Percentiles rank a stretch among this genome's conserved stretches.
Conservation (phyloP, 2,329 filamentous ascomycete species). For the Colletotrichum tofieldiae region DNA sequence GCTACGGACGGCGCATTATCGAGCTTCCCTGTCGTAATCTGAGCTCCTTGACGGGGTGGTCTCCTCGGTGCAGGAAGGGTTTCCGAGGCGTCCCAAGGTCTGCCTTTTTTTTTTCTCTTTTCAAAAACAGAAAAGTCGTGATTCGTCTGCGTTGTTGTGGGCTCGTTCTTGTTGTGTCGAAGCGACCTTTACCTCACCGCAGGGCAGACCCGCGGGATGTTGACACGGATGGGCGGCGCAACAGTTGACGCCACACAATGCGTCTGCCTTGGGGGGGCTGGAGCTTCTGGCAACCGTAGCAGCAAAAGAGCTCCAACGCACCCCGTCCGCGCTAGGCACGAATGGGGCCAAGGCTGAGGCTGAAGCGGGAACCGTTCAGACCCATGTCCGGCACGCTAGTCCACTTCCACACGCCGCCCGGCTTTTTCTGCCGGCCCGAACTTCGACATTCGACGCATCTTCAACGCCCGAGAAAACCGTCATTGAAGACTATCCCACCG, state of each 20-base stretch:
- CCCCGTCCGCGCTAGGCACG: neutral
- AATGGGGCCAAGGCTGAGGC: neutral
- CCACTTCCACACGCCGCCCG: conserved; percentile 2
- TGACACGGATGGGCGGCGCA: conserved; percentile 5
- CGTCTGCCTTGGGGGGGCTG: neutral
- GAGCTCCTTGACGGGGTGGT: neutral
- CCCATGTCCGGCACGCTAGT: neutral
- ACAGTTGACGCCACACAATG: conserved; percentile 6
- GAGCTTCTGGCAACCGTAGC: neutral
- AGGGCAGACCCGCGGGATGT: neutral
- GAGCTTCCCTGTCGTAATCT: conserved; percentile 27
- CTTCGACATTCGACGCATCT: conserved; percentile 9
- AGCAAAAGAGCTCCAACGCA: neutral
- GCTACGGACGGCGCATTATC: conserved; percentile 38
- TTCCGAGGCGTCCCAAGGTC: neutral
- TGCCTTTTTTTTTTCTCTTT: neutral
- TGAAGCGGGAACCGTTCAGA: neutral
- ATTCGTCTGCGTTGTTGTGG: neutral
- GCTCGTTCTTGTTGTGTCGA: neutral
- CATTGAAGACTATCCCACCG: neutral
- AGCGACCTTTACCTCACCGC: neutral
- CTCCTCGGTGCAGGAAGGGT: neutral
- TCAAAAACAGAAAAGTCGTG: neutral
- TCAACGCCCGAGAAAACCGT: neutral
- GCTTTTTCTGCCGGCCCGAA: conserved; percentile 15